Conservation (phyloP, 2,329 filamentous ascomycete species). For the Botrytis medusae region DNA sequence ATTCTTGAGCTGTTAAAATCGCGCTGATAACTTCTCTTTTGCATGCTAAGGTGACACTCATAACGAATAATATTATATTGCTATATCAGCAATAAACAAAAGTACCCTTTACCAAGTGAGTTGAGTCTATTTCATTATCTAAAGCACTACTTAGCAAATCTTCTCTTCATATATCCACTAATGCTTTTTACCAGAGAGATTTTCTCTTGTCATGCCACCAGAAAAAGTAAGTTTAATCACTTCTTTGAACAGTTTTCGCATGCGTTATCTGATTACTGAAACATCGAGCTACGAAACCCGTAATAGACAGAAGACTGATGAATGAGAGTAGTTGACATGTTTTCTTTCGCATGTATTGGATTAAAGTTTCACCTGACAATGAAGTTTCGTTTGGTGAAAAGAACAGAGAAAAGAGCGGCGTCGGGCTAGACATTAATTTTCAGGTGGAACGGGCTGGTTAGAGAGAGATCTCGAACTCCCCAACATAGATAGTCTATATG, state of each 20-base stretch:
- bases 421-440: background rate
- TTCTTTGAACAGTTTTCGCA: background rate
- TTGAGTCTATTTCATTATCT: too few relatives aligned
- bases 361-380: background rate
- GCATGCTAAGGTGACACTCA: too few relatives aligned
- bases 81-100: too few relatives aligned
- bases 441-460: background rate
- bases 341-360: background rate
- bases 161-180: too few relatives aligned
- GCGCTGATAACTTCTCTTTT: too few relatives aligned
- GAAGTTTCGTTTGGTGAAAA: background rate
- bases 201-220: too few relatives aligned
- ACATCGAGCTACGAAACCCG: background rate
- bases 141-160: too few relatives aligned
- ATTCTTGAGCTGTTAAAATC: too few relatives aligned
- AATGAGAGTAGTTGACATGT: background rate
- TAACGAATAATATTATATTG: too few relatives aligned
- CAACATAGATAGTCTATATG: rapidly evolving
- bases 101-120: too few relatives aligned
- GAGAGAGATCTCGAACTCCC: background rate
- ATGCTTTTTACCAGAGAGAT: too few relatives aligned
- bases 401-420: background rate
- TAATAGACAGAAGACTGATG: background rate
- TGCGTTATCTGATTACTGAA: background rate
- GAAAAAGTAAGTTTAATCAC: too few relatives aligned